Conservation (phyloP, 208 protist species). For the Trypanosoma theileri region DNA sequence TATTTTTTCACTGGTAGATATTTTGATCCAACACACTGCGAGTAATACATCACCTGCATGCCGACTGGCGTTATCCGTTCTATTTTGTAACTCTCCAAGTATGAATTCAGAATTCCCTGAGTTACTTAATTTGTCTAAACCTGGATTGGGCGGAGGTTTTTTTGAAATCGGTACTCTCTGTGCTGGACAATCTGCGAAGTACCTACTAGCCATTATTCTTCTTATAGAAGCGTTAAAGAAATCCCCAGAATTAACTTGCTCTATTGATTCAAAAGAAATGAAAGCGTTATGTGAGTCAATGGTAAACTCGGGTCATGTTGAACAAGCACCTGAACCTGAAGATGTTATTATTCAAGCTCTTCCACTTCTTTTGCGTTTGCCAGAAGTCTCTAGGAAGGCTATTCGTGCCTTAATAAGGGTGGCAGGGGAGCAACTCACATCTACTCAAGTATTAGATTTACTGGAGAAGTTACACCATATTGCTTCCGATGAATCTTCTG, state of each 20-base stretch:
- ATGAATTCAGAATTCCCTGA: conserved; percentile 1
- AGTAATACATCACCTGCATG: neutral
- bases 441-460: conserved; percentile 4
- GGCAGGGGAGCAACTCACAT: conserved; percentile 13
- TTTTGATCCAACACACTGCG: conserved; percentile 1
- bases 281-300: conserved; percentile 15
- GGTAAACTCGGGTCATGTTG: conserved; percentile 20
- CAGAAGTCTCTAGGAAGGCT: conserved; percentile 11
- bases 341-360: conserved; percentile 23
- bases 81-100: conserved; percentile 14
- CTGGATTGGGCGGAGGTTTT: conserved; percentile 2
- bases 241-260: neutral
- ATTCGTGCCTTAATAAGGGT: conserved; percentile 17
- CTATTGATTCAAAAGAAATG: neutral
- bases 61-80: conserved; percentile 20
- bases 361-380: conserved; percentile 19
- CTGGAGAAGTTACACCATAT: conserved; percentile 13
- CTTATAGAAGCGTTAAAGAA: conserved; percentile 2
- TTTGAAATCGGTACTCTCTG: conserved; percentile 11
- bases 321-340: conserved; percentile 16
- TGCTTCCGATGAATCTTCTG: neutral
- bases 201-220: conserved; percentile 24
- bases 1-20: conserved; percentile 23
- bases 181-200: conserved; percentile 16
- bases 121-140: neutral